These are phyloP conservation scores for Penicillium griseofulvum DNA, from an alignment of 2,329 filamentous ascomycete species.

Conservation along the genomic window DNA sequence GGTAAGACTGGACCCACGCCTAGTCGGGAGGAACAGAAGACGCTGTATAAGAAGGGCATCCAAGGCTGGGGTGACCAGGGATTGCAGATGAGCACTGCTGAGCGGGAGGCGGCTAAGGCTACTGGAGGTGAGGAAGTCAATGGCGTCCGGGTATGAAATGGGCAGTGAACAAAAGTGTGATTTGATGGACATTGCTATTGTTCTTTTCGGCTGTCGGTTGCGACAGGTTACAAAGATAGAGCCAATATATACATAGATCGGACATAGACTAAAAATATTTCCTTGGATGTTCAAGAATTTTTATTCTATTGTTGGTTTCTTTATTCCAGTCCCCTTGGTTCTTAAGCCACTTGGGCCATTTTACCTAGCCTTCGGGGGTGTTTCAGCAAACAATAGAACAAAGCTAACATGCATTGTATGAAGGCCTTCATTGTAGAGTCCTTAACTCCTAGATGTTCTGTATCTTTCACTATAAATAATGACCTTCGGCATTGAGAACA, in stretches of 20 bases:
- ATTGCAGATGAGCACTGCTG: conserved; percentile 37
- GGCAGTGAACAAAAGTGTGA: background rate
- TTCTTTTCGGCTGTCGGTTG: background rate
- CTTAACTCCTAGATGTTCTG: background rate
- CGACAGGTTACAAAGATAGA: conserved; percentile 3
- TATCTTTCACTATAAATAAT: background rate
- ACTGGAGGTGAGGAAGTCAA: conserved; percentile 33
- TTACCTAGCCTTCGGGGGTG: background rate
- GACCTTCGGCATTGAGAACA: background rate
- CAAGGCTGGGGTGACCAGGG: conserved; percentile 46
- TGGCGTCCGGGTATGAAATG: conserved; percentile 27
- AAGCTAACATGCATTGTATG: background rate
- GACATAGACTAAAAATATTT: background rate
- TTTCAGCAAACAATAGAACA: conserved; percentile 4
- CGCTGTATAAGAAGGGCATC: conserved; percentile 39
- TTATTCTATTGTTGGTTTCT: background rate
- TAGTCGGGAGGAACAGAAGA: conserved; percentile 38
- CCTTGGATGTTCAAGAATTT: background rate
- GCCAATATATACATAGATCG: conserved; percentile 8
- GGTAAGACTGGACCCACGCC: conserved; percentile 37
- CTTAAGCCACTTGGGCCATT: background rate
- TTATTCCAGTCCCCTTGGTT: background rate
- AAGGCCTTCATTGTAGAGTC: background rate
- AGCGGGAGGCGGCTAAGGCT: conserved; percentile 36
- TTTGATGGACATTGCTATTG: conserved; percentile 5